A percentile compares a stretch with the other conserved stretches of the same genome.
Evolutionary conservation across 192 early-diverging fungal species (phyloP).

Genomic region (Backusella westeae): DNA sequence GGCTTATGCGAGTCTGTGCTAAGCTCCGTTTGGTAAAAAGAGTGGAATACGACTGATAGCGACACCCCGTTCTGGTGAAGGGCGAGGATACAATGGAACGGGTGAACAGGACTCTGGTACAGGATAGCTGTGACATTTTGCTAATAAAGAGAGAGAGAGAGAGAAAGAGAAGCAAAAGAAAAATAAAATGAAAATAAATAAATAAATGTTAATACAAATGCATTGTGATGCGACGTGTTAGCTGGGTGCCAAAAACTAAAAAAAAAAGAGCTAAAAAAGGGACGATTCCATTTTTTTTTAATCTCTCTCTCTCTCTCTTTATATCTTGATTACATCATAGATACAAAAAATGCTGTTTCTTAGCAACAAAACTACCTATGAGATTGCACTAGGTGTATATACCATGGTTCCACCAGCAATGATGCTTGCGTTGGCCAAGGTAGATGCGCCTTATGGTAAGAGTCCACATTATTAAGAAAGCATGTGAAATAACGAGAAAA

Average conservation of each 20-base stretch:
- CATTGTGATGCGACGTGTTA: not conserved
- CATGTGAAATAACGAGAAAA: no score
- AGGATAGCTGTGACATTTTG: not conserved
- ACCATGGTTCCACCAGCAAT: slow-evolving; percentile 9
- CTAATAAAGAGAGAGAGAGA: not conserved
- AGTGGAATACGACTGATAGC: not conserved
- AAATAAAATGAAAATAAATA: not conserved
- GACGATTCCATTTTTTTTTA: not conserved
- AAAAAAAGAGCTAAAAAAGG: not conserved
- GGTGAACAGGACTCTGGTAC: not conserved
- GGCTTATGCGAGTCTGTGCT: not conserved
- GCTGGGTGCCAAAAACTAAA: not conserved
- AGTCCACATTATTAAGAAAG: no score
- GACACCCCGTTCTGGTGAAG: not conserved
- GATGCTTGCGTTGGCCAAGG: not conserved
- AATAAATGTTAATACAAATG: not conserved
- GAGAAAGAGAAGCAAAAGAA: not conserved
- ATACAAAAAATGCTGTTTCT: not conserved
- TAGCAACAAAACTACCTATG: not conserved
- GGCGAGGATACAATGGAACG: not conserved
- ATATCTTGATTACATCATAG: no score
- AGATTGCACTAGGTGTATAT: slow-evolving; percentile 10
- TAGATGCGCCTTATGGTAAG: slow-evolving; percentile 35
- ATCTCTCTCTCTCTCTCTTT: not conserved
- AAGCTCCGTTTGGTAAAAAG: not conserved